phyloP scores from a whole-genome alignment of 257 asterid genomes.

The Nicotiana sylvestris region DNA sequence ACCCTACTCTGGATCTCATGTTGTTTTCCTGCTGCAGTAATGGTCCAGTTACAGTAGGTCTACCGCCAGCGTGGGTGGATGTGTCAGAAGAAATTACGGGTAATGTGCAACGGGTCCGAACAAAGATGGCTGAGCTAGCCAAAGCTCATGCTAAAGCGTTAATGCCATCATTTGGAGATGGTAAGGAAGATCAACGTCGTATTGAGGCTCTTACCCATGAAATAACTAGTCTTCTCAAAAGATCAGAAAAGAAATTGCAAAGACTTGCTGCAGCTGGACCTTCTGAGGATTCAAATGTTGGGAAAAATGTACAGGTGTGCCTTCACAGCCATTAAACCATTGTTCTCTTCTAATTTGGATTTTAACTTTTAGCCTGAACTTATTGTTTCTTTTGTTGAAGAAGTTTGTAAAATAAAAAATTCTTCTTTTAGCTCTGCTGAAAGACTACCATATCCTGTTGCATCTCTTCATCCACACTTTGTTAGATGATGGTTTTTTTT shows the following conservation, averaged over 20 bases:
- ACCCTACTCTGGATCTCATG: conserved; percentile 13
- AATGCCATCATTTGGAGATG: conserved; percentile 99
- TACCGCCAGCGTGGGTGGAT: conserved; percentile 99
- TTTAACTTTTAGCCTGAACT: neutral
- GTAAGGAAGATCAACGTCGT: conserved; percentile 88
- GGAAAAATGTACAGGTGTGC: conserved; percentile 97
- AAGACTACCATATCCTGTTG: neutral
- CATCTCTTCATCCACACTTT: neutral
- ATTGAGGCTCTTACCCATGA: conserved; percentile 91
- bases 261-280: conserved; percentile 84
- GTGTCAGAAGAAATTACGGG: conserved; percentile 86
- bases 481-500: neutral
- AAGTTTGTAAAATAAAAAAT: neutral
- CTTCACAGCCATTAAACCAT: conserved; percentile 12
- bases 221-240: conserved; percentile 75
- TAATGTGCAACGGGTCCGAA: conserved; percentile 69
- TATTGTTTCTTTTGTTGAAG: neutral
- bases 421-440: neutral
- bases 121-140: conserved; percentile 78
- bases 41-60: conserved; percentile 83
- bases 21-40: conserved; percentile 41
- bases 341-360: neutral
- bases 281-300: conserved; percentile 85
- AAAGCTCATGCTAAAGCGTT: conserved; percentile 99
- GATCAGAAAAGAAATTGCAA: conserved; percentile 72